Conservation (phyloP, 1,139 yeast species). For the Sugiyamaella grinbergsii region DNA sequence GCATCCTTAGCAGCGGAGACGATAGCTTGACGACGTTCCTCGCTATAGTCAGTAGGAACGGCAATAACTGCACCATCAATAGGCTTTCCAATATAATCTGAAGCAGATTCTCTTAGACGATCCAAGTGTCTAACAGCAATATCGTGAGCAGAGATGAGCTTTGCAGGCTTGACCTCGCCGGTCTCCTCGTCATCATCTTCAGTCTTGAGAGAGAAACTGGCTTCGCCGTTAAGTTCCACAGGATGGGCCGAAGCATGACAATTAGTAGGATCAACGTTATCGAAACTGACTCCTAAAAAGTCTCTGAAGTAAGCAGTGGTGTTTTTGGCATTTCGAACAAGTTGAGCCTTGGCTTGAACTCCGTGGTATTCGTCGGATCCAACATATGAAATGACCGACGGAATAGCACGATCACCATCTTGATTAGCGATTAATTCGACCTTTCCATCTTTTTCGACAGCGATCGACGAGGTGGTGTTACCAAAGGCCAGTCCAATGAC, state of each 20-base stretch:
- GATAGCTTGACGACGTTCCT: constrained; percentile 68
- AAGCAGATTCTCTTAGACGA: constrained; percentile 85
- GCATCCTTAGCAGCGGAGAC: constrained; percentile 65
- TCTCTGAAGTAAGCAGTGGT: constrained; percentile 94
- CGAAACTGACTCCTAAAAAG: constrained; percentile 75
- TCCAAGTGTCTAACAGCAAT: constrained; percentile 80
- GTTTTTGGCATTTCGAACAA: constrained; percentile 84
- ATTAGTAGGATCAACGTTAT: constrained; percentile 64
- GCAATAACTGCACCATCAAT: constrained; percentile 86
- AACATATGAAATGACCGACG: constrained; percentile 87
- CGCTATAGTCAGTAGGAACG: constrained; percentile 86
- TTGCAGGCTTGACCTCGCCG: constrained; percentile 38
- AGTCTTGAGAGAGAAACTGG: constrained; percentile 62
- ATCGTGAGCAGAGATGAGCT: constrained; percentile 67
- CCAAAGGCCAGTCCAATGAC: constrained; percentile 97
- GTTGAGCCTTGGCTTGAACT: constrained; percentile 89
- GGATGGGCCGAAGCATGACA: constrained; percentile 73
- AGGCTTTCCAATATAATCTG: constrained; percentile 81
- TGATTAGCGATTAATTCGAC: constrained; percentile 98
- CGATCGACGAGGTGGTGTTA: constrained; percentile 93
- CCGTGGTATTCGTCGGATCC: constrained; percentile 98
- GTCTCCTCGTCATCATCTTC: constrained; percentile 46
- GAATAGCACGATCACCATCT: constrained; percentile 97
- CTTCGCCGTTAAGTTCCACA: constrained; percentile 65
- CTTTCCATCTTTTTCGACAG: constrained; percentile 88